Conservation (phyloP, 192 early-diverging fungal species). For the Linnemannia exigua region DNA sequence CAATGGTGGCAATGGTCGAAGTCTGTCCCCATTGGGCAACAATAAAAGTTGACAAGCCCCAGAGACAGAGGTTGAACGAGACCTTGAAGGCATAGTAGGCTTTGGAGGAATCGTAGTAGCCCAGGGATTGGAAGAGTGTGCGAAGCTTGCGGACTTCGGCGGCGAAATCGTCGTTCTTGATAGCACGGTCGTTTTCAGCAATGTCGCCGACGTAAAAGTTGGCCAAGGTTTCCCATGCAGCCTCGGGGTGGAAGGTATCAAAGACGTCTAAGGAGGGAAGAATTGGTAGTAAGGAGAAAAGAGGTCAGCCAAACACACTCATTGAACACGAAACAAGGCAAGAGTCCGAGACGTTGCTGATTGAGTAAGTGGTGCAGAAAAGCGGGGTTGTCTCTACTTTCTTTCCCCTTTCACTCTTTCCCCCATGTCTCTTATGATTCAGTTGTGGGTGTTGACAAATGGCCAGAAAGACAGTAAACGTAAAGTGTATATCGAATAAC, state of each 20-base stretch:
- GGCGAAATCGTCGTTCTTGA: conserved; percentile 68
- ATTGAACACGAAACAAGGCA: background rate
- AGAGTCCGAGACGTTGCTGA: background rate
- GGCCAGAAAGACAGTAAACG: too few species aligned
- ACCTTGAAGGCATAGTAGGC: conserved; percentile 79
- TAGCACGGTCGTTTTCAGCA: conserved; percentile 59
- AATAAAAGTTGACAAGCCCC: conserved; percentile 61
- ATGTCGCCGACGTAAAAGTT: conserved; percentile 86
- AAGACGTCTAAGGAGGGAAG: conserved; percentile 84
- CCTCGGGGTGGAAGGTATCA: conserved; percentile 80
- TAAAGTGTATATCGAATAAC: background rate
- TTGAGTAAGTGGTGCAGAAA: background rate
- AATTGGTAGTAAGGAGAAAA: background rate
- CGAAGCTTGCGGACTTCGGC: conserved; percentile 74
- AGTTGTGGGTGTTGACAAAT: too few species aligned
- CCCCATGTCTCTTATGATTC: too few species aligned
- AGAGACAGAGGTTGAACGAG: conserved; percentile 66
- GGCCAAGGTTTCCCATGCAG: conserved; percentile 74
- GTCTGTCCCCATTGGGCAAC: conserved; percentile 67
- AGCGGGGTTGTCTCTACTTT: background rate
- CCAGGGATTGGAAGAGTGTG: conserved; percentile 62
- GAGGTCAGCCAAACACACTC: background rate
- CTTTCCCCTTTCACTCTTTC: too few species aligned
- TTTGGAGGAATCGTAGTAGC: conserved; percentile 76
- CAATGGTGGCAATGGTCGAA: conserved; percentile 65